A percentile compares a stretch with the other conserved stretches of the same genome.
phyloP scores from a whole-genome alignment of 176 grass and related monocot species.

The Triticum monococcum region DNA sequence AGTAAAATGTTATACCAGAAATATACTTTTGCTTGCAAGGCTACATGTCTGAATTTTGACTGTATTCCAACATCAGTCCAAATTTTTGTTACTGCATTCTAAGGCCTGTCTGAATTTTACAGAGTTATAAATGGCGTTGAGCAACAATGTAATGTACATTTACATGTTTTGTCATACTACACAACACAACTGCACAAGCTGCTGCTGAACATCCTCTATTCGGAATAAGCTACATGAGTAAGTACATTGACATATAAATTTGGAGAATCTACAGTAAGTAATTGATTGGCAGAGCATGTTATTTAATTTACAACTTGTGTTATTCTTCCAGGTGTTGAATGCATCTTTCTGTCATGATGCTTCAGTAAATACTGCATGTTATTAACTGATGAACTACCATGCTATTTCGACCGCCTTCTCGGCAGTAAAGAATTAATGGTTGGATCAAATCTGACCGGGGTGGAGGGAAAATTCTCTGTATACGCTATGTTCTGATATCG shows the following conservation, averaged over 20 bases:
- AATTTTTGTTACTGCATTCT: no score
- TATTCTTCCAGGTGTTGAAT: constrained; percentile 14
- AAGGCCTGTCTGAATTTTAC: not conserved
- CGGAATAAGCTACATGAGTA: constrained; percentile 34
- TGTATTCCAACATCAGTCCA: no score
- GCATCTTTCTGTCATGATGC: constrained; percentile 21
- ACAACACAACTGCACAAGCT: not conserved
- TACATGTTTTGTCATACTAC: constrained; percentile 18
- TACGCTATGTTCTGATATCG: not conserved
- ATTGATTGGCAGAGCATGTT: not conserved
- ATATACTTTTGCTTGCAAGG: no score
- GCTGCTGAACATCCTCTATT: not conserved
- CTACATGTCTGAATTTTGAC: no score
- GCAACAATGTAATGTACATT: constrained; percentile 39
- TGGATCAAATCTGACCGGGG: constrained; percentile 20
- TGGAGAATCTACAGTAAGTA: constrained; percentile 34
- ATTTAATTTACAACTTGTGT: constrained; percentile 35
- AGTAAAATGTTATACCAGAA: no score
- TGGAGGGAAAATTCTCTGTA: not conserved
- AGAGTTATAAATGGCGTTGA: constrained; percentile 15
- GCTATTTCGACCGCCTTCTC: constrained; percentile 25
- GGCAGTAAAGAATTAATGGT: constrained; percentile 6
- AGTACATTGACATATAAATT: constrained; percentile 22
- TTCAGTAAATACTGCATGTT: constrained; percentile 1
- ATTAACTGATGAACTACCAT: not conserved